These are phyloP conservation scores for Leptomonas pyrrhocoris DNA, from an alignment of 208 protist species.

Conservation along the genomic window DNA sequence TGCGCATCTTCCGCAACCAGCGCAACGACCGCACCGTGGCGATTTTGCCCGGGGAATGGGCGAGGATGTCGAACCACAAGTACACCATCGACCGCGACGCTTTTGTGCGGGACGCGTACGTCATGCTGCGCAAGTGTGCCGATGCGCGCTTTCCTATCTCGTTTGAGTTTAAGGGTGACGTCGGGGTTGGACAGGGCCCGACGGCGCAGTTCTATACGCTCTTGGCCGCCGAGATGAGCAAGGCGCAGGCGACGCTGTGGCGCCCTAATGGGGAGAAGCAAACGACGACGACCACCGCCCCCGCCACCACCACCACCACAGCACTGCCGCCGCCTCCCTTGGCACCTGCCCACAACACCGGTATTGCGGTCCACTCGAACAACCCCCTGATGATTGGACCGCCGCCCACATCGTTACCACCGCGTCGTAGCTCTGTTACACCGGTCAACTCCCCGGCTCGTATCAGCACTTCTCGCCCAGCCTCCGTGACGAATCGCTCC, in stretches of 20 bases:
- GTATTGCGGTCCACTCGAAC: background rate
- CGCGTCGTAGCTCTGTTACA: slow-evolving; percentile 28
- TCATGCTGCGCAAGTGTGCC: slow-evolving; percentile 63
- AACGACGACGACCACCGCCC: background rate
- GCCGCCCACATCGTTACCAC: slow-evolving; percentile 15
- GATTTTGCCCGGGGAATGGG: slow-evolving; percentile 72
- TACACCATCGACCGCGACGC: slow-evolving; percentile 66
- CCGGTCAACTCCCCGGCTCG: slow-evolving; percentile 14
- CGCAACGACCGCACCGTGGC: slow-evolving; percentile 41
- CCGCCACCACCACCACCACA: background rate
- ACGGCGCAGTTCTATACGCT: slow-evolving; percentile 92
- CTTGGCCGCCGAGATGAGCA: slow-evolving; percentile 64
- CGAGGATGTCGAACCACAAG: slow-evolving; percentile 80
- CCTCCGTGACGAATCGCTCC: slow-evolving; percentile 3
- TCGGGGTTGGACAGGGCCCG: slow-evolving; percentile 88
- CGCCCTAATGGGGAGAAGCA: slow-evolving; percentile 19
- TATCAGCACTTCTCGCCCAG: background rate
- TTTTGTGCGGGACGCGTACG: slow-evolving; percentile 70
- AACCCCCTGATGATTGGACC: background rate
- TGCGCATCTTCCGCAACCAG: slow-evolving; percentile 58
- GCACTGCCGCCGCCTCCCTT: background rate
- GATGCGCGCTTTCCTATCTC: slow-evolving; percentile 81
- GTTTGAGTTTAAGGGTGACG: slow-evolving; percentile 89
- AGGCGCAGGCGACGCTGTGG: slow-evolving; percentile 57
- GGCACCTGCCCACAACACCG: background rate